Conservation (phyloP, 1,284 basidiomycete species). For the Exsudoporus floridanus region DNA sequence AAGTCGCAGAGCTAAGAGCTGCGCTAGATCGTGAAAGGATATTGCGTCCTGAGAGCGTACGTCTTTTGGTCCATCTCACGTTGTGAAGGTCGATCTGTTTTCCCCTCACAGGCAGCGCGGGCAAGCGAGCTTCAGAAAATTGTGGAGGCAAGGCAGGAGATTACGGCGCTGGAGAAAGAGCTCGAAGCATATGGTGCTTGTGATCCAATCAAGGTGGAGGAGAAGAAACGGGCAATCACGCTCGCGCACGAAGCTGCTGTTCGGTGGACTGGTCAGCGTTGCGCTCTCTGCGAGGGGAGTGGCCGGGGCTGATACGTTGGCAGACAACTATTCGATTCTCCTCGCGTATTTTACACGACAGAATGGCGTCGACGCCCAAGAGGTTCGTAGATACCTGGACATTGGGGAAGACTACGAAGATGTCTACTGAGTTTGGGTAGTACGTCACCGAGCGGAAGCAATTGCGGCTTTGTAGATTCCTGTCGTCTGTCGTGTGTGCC, state of each 20-base stretch:
- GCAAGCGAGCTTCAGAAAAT: conserved; percentile 50
- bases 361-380: conserved; percentile 52
- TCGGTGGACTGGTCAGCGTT: conserved; percentile 78
- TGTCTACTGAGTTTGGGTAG: conserved; percentile 45
- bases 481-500: conserved; percentile 12
- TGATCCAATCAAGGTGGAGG: conserved; percentile 77
- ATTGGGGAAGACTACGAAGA: conserved; percentile 75
- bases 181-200: conserved; percentile 77
- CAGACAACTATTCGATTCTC: conserved; percentile 62
- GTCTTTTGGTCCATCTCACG: conserved; percentile 20
- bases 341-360: conserved; percentile 65
- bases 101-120: conserved; percentile 52
- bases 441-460: conserved; percentile 12
- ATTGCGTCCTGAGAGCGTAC: conserved; percentile 65
- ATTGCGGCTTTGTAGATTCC: neutral
- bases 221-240: conserved; percentile 64
- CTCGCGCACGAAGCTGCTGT: conserved; percentile 78
- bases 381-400: conserved; percentile 63
- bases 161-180: conserved; percentile 63
- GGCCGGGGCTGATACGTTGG: conserved; percentile 5
- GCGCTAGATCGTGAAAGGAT: conserved; percentile 53
- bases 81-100: neutral
- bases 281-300: neutral
- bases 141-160: conserved; percentile 49
- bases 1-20: conserved; percentile 47